Conservation (phyloP, 1,284 basidiomycete species). For the Trametes sp. region DNA sequence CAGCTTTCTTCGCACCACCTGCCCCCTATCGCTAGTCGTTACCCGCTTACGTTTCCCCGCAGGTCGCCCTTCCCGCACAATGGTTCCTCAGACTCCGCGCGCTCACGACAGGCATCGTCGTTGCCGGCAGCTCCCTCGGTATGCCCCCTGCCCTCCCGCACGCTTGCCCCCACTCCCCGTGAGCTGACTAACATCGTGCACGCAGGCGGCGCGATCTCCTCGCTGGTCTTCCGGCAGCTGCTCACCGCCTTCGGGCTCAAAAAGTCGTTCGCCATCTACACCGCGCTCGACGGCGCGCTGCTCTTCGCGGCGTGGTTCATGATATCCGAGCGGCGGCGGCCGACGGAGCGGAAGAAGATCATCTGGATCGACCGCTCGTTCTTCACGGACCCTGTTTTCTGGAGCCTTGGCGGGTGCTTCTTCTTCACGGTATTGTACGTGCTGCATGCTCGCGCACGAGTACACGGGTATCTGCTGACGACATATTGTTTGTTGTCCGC, state of each 20-base stretch:
- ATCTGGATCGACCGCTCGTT: constrained; percentile 32
- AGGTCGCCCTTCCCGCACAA: constrained; percentile 32
- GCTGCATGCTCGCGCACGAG: not conserved
- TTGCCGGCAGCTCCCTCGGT: constrained; percentile 33
- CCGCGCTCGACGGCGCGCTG: constrained; percentile 24
- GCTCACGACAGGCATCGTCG: constrained; percentile 31
- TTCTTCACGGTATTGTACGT: constrained; percentile 32
- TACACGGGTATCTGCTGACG: not conserved
- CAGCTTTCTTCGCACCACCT: not conserved
- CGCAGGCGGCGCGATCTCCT: constrained; percentile 29
- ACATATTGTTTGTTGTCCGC: not conserved
- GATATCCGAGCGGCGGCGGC: constrained; percentile 28
- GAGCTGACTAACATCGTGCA: not conserved
- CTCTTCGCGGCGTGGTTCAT: constrained; percentile 28
- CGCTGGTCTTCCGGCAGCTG: constrained; percentile 25
- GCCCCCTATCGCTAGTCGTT: too few relatives aligned
- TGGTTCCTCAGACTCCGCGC: constrained; percentile 33
- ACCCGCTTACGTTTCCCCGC: not conserved
- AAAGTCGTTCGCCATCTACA: constrained; percentile 32
- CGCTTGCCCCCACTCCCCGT: too few relatives aligned
- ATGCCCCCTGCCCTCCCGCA: not conserved
- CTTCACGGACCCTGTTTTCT: constrained; percentile 32
- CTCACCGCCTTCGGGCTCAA: constrained; percentile 27
- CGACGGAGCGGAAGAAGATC: constrained; percentile 20
- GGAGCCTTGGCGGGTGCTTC: constrained; percentile 30